A percentile compares a stretch with the other conserved stretches of the same genome.
phyloP scores from a whole-genome alignment of 345 rosid genomes.

The Populus pruinosa region DNA sequence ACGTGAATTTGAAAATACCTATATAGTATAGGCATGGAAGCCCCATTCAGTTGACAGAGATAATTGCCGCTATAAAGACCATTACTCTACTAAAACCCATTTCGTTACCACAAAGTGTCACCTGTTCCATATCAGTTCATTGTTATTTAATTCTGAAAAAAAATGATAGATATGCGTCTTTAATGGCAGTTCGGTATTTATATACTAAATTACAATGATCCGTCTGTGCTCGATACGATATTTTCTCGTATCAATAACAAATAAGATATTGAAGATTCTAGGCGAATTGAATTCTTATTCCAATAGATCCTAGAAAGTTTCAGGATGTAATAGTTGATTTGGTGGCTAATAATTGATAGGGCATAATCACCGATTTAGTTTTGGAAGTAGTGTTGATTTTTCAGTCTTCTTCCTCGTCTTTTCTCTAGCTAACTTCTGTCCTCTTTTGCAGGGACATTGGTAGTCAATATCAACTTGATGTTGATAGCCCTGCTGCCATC shows the following conservation, averaged over 20 bases:
- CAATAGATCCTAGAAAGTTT: constrained; percentile 35
- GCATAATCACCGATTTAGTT: neutral
- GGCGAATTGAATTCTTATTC: neutral
- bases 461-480: constrained; percentile 53
- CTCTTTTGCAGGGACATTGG: constrained; percentile 47
- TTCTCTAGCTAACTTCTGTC: neutral
- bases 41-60: neutral
- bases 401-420: neutral
- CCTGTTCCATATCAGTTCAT: no score
- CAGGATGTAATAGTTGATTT: no score
- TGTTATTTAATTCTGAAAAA: no score
- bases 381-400: neutral
- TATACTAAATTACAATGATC: neutral
- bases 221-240: neutral
- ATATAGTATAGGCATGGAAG: no score
- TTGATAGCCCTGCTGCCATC: constrained; percentile 33
- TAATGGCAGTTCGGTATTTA: no score
- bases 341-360: neutral
- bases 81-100: neutral
- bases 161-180: no score
- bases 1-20: neutral
- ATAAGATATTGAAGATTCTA: neutral
- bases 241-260: neutral
- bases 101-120: neutral
- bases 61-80: neutral